phyloP scores from a whole-genome alignment of 2,329 filamentous ascomycete genomes.

The Pochonia chlamydosporia region DNA sequence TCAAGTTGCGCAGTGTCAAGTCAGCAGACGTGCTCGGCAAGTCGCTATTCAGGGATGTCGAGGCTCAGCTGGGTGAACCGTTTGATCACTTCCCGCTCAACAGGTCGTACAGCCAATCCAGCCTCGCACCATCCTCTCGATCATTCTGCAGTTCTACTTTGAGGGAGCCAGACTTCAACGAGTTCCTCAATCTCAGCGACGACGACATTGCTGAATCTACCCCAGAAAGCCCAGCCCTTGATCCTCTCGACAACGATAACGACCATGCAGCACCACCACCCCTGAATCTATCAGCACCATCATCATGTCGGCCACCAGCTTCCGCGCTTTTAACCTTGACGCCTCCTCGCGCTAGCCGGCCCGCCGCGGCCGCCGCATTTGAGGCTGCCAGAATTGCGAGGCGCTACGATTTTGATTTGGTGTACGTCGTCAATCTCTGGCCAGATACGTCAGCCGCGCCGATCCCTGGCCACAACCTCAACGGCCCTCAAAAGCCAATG shows the following conservation, averaged over 20 bases:
- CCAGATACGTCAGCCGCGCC: slow-evolving; percentile 25
- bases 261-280: slow-evolving; percentile 12
- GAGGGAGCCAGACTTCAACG: slow-evolving; percentile 45
- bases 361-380: slow-evolving; percentile 44
- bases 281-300: slow-evolving; percentile 16
- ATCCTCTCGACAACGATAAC: slow-evolving; percentile 4
- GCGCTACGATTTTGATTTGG: slow-evolving; percentile 51
- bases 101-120: slow-evolving; percentile 23
- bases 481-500: slow-evolving; percentile 20
- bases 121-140: slow-evolving; percentile 21
- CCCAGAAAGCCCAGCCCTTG: slow-evolving; percentile 13
- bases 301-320: slow-evolving; percentile 16
- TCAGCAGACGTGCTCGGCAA: slow-evolving; percentile 23
- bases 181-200: slow-evolving; percentile 49
- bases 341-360: slow-evolving; percentile 36
- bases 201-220: slow-evolving; percentile 50
- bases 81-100: slow-evolving; percentile 19
- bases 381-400: slow-evolving; percentile 50
- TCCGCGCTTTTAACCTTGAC: slow-evolving; percentile 36
- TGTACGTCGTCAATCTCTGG: slow-evolving; percentile 56
- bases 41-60: slow-evolving; percentile 19
- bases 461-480: slow-evolving; percentile 5
- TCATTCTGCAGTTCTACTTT: slow-evolving; percentile 32
- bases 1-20: slow-evolving; percentile 19
- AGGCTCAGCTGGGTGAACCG: slow-evolving; percentile 19